These are phyloP conservation scores for Hortiboletus flavorubellus DNA, from an alignment of 768 basidiomycete genomes.

Conservation along the genomic window DNA sequence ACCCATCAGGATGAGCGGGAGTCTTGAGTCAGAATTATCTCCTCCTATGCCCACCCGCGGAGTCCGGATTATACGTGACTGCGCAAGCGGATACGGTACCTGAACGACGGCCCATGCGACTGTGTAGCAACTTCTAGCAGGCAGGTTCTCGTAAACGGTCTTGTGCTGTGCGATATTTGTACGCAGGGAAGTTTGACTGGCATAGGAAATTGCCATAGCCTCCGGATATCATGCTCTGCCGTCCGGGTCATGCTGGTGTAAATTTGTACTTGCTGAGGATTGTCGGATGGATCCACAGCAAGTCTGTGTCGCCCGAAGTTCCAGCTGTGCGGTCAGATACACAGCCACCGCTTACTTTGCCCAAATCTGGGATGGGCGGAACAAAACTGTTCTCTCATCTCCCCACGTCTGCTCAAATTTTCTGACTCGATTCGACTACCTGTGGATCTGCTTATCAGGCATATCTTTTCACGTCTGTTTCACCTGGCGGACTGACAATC, in stretches of 20 bases:
- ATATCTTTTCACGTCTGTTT: not conserved
- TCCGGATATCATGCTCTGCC: not conserved
- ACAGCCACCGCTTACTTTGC: conserved; percentile 26
- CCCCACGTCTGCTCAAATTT: conserved; percentile 8
- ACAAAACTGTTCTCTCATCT: conserved; percentile 6
- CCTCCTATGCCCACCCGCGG: not conserved
- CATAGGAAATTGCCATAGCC: not conserved
- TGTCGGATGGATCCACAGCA: not conserved
- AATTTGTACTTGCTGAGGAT: too few species aligned
- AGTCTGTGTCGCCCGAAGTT: not conserved
- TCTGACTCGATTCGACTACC: conserved; percentile 15
- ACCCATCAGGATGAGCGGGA: too few species aligned
- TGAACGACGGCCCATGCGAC: too few species aligned
- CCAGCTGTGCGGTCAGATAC: not conserved
- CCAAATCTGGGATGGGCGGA: conserved; percentile 3
- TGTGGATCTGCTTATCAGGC: conserved; percentile 13
- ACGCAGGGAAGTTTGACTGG: not conserved
- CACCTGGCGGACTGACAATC: not conserved
- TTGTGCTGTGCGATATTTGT: not conserved
- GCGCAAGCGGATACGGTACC: not conserved
- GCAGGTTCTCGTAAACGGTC: not conserved
- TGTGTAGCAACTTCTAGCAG: too few species aligned
- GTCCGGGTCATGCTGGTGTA: not conserved
- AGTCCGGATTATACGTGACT: not conserved
- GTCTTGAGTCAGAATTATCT: not conserved